Conservation (phyloP, 148 eudicot species). For the Rhododendron molle region DNA sequence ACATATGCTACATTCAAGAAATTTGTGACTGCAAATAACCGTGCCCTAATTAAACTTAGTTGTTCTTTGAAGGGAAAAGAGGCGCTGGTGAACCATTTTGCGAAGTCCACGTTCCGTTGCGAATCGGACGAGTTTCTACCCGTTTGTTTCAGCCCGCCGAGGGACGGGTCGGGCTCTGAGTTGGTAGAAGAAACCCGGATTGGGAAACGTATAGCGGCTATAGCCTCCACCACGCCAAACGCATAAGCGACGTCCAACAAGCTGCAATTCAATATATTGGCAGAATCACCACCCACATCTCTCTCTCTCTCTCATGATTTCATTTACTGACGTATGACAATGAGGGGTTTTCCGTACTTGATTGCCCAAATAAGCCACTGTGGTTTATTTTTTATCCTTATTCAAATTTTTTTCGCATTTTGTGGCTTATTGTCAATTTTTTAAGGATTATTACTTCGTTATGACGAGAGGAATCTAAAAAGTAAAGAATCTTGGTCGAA, state of each 20-base stretch:
- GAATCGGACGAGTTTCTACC: constrained; percentile 47
- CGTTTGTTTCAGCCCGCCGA: constrained; percentile 38
- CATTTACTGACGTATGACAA: neutral
- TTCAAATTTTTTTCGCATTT: too few relatives aligned
- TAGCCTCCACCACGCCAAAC: neutral
- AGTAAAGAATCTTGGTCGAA: too few relatives aligned
- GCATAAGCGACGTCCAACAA: neutral
- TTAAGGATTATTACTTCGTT: too few relatives aligned
- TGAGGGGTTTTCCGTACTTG: too few relatives aligned
- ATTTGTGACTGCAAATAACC: too few relatives aligned
- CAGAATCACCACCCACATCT: neutral
- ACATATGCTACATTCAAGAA: too few relatives aligned
- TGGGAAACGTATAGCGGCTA: constrained; percentile 12
- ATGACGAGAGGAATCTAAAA: too few relatives aligned
- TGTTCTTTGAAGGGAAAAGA: constrained; percentile 36
- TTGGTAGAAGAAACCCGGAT: constrained; percentile 1
- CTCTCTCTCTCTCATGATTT: neutral
- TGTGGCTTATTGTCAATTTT: too few relatives aligned
- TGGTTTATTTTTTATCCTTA: too few relatives aligned
- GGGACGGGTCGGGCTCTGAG: constrained; percentile 33
- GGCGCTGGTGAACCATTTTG: constrained; percentile 37
- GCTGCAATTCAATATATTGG: neutral
- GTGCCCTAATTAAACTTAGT: neutral
- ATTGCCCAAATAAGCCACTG: too few relatives aligned
- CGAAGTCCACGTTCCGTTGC: constrained; percentile 33